phyloP scores from a whole-genome alignment of 83 land plant species.

The Thuja plicata region DNA sequence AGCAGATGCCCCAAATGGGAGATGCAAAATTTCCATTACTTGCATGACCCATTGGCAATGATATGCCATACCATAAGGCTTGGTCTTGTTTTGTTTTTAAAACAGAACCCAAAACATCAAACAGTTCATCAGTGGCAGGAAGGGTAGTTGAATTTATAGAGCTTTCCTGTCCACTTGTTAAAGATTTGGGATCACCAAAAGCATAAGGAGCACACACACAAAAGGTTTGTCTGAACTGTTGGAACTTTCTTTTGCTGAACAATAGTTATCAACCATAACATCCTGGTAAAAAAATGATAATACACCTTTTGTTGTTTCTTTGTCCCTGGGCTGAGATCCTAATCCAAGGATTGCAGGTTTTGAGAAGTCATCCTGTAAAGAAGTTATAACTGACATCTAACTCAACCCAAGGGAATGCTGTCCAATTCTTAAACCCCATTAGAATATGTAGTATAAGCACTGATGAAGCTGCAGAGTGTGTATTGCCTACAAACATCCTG shows the following conservation, averaged over 20 bases:
- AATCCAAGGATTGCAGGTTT: neutral
- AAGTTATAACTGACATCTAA: neutral
- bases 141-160: conserved; percentile 6
- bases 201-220: neutral
- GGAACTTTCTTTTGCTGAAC: neutral
- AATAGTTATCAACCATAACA: neutral
- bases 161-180: neutral
- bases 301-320: neutral
- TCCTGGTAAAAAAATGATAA: neutral
- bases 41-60: neutral
- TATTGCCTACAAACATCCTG: neutral
- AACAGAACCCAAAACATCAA: too few relatives aligned
- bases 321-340: neutral
- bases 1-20: neutral
- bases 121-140: conserved; percentile 28
- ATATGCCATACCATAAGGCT: conserved; percentile 13
- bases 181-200: neutral
- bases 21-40: neutral
- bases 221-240: neutral
- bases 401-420: neutral
- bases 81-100: conserved; percentile 20
- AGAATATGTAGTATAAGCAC: neutral
- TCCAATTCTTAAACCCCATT: neutral
- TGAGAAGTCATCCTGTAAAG: neutral
- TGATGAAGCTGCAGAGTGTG: neutral